phyloP scores from a whole-genome alignment of 169 alveolate genomes.

The Besnoitia besnoiti region DNA sequence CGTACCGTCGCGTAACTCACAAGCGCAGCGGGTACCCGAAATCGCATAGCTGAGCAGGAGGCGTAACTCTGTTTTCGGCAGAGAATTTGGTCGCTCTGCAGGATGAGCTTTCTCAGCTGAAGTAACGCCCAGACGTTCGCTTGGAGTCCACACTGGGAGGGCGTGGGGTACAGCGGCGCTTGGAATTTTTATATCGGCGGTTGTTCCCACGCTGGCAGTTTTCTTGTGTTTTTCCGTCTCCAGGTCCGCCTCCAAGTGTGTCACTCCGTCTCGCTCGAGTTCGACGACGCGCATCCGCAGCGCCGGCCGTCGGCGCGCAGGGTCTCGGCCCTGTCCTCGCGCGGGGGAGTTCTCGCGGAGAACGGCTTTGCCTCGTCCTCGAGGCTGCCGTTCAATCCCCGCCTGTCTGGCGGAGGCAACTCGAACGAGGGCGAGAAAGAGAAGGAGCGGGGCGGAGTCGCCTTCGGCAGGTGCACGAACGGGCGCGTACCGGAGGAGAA shows the following conservation, averaged over 20 bases:
- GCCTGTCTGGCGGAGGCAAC: background rate
- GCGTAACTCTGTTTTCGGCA: no score
- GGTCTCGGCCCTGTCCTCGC: background rate
- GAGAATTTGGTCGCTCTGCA: no score
- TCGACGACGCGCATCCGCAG: constrained; percentile 1
- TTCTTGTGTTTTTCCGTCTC: background rate
- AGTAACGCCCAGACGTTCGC: no score
- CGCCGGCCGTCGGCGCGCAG: background rate
- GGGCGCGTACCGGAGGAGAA: background rate
- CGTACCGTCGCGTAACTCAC: no score
- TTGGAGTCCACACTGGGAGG: no score
- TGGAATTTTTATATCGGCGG: no score
- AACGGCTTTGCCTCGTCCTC: background rate
- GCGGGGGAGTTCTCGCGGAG: background rate
- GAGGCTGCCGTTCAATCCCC: background rate
- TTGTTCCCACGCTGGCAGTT: background rate
- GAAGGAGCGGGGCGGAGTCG: background rate
- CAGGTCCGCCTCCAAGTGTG: constrained; percentile 13
- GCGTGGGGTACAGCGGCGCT: no score
- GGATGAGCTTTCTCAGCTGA: no score
- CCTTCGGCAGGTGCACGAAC: background rate
- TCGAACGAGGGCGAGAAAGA: background rate
- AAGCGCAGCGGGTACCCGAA: no score
- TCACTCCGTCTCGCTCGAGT: constrained; percentile 36
- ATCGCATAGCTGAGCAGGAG: no score